Evolutionary conservation across 805 yeast genomes (phyloP).

Genomic region (Hemisphaericaspora nanyangensis): DNA sequence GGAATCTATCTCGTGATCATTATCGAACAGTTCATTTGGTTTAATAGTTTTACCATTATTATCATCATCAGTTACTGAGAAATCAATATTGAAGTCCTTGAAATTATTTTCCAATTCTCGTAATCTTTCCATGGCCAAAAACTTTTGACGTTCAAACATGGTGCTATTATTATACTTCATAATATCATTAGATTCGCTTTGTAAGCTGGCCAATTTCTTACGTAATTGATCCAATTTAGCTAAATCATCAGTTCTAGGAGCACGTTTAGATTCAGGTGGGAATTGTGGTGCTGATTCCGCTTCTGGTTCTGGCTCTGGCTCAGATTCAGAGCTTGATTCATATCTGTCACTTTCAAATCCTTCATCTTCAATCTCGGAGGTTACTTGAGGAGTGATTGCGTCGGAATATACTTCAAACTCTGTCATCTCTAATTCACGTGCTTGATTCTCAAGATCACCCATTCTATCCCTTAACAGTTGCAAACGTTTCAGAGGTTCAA

Average conservation of each 20-base stretch:
- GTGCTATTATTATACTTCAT: constrained; percentile 65
- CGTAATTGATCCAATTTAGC: constrained; percentile 53
- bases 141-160: constrained; percentile 54
- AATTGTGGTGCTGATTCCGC: constrained; percentile 12
- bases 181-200: constrained; percentile 72
- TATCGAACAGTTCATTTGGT: too few relatives aligned
- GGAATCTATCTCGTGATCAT: constrained; percentile 22
- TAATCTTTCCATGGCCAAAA: constrained; percentile 67
- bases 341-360: too few relatives aligned
- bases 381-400: constrained; percentile 3
- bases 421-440: constrained; percentile 79
- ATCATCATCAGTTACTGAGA: constrained; percentile 22
- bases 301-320: constrained; percentile 13
- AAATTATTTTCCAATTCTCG: constrained; percentile 65
- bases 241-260: constrained; percentile 48
- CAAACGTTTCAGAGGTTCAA: constrained; percentile 75
- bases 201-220: constrained; percentile 56
- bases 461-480: constrained; percentile 74
- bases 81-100: constrained; percentile 60
- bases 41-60: constrained; percentile 11
- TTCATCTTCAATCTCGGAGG: constrained; percentile 2
- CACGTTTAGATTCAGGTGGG: constrained; percentile 32
- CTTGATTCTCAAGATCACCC: constrained; percentile 82
- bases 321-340: constrained; percentile 13
- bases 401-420: constrained; percentile 54